Evolutionary conservation across 2,329 filamentous ascomycete species (phyloP).

Genomic region (Alternaria ventricosa): DNA sequence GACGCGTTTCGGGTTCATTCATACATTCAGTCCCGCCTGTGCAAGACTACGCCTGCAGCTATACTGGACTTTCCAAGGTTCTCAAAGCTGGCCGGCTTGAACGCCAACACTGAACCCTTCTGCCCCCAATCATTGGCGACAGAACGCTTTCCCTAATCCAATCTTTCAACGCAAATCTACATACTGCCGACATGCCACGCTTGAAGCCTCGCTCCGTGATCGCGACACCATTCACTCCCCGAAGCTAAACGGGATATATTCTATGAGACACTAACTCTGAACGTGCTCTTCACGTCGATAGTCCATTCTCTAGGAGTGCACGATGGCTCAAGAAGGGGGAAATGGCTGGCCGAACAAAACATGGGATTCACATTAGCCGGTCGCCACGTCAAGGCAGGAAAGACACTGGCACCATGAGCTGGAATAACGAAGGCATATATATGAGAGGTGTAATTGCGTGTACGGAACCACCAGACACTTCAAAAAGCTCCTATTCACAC

Average conservation of each 20-base stretch:
- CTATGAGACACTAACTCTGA: not conserved
- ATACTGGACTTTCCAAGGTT: not conserved
- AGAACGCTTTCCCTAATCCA: not conserved
- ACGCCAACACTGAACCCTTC: not conserved
- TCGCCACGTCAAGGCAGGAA: too few relatives aligned
- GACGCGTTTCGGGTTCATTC: not conserved
- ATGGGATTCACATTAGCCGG: too few relatives aligned
- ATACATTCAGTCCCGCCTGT: not conserved
- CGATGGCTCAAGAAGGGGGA: not conserved
- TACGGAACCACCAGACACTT: too few relatives aligned
- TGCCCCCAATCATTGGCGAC: not conserved
- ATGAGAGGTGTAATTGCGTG: too few relatives aligned
- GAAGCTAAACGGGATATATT: not conserved
- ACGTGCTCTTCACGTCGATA: not conserved
- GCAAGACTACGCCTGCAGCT: not conserved
- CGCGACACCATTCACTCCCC: not conserved
- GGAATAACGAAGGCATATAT: too few relatives aligned
- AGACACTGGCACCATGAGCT: too few relatives aligned
- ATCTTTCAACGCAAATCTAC: not conserved
- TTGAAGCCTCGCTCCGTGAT: not conserved
- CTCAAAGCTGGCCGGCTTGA: not conserved
- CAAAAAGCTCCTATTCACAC: too few relatives aligned
- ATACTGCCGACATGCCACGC: not conserved
- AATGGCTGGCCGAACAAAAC: not conserved
- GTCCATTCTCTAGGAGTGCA: not conserved